phyloP scores from a whole-genome alignment of 495 filamentous ascomycete species.

The Niebla homalea region DNA sequence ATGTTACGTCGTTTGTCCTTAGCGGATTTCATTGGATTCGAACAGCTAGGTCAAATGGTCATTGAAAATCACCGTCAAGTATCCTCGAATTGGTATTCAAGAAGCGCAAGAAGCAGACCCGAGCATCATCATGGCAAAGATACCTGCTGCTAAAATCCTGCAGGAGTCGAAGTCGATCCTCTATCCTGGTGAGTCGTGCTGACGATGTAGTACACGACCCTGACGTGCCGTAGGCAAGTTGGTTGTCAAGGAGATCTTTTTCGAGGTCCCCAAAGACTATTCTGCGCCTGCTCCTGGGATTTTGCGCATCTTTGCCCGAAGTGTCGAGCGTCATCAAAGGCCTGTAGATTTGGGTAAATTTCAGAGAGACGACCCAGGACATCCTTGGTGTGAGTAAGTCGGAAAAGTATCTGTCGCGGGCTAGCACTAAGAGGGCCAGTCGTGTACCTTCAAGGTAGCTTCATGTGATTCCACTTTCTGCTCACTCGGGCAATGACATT shows the following conservation, averaged over 20 bases:
- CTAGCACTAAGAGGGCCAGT: conserved; percentile 1
- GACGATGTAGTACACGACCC: background rate
- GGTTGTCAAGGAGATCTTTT: conserved; percentile 66
- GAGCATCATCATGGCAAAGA: no score
- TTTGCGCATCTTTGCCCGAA: conserved; percentile 64
- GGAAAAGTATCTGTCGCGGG: background rate
- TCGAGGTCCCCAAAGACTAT: conserved; percentile 72
- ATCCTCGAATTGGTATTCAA: no score
- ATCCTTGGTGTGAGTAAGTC: conserved; percentile 34
- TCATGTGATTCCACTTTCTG: background rate
- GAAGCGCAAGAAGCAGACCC: no score
- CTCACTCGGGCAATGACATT: background rate
- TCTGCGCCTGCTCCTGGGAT: conserved; percentile 43
- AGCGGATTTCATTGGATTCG: no score
- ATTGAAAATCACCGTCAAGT: no score
- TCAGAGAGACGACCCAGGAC: conserved; percentile 35
- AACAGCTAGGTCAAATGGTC: no score
- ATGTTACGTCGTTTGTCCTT: no score
- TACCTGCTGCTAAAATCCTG: conserved; percentile 25
- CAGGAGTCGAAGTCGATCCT: no score
- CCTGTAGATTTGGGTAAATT: conserved; percentile 36
- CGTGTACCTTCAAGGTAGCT: conserved; percentile 25
- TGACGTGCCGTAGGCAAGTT: conserved; percentile 47
- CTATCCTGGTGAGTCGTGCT: no score
- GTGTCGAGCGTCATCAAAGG: conserved; percentile 47